These are phyloP conservation scores for Suillus ampliporus DNA, from an alignment of 768 basidiomycete genomes.

Conservation along the genomic window DNA sequence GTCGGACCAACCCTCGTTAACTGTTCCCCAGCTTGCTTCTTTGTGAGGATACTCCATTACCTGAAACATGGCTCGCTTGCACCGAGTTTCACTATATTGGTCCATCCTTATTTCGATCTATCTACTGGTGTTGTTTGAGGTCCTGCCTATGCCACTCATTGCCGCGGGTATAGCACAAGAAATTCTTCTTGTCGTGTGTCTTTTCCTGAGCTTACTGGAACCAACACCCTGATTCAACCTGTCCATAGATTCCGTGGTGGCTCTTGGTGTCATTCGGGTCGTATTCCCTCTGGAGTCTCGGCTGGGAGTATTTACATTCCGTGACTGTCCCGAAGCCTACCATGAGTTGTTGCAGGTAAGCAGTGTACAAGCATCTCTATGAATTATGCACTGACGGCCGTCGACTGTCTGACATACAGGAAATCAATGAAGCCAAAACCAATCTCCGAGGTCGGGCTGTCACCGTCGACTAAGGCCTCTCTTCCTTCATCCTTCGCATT, in stretches of 20 bases:
- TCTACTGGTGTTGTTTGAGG: constrained; percentile 58
- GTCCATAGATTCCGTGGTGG: constrained; percentile 78
- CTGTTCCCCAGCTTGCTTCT: neutral
- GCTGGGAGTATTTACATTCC: constrained; percentile 72
- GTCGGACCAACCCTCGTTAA: neutral
- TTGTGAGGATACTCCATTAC: neutral
- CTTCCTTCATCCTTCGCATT: neutral
- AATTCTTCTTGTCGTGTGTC: constrained; percentile 65
- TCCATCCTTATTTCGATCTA: constrained; percentile 54
- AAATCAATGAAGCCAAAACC: constrained; percentile 62
- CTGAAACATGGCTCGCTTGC: constrained; percentile 74
- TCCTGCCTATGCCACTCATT: constrained; percentile 60
- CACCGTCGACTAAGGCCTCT: constrained; percentile 53
- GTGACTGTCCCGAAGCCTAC: constrained; percentile 83
- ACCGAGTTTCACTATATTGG: constrained; percentile 54
- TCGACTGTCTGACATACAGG: constrained; percentile 42
- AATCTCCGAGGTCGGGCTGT: constrained; percentile 65
- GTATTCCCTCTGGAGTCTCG: constrained; percentile 78
- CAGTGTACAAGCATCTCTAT: constrained; percentile 12
- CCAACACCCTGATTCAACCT: neutral
- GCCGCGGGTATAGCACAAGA: constrained; percentile 50
- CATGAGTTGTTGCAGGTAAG: constrained; percentile 67
- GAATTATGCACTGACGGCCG: neutral
- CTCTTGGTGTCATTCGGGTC: constrained; percentile 79
- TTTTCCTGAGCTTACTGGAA: neutral